These are phyloP conservation scores for Eucalyptus urophylla DNA, from an alignment of 345 rosid species.

Conservation along the genomic window DNA sequence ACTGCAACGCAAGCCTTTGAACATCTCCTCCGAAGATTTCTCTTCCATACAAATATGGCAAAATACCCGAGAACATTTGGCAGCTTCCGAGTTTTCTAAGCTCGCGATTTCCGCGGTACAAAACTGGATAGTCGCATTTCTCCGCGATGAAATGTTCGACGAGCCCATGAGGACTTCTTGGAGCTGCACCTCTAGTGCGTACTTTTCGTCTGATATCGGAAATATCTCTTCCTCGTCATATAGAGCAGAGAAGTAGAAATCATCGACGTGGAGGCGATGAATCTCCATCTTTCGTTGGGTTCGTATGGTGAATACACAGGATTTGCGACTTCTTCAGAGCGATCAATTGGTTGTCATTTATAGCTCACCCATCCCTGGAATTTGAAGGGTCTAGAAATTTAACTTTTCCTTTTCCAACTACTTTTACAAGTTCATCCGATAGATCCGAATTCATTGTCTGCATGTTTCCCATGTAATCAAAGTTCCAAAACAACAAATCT, in stretches of 20 bases:
- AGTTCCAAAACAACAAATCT: neutral
- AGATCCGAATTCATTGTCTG: neutral
- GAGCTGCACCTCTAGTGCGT: conserved; percentile 19
- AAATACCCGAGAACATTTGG: neutral
- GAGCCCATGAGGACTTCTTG: conserved; percentile 36
- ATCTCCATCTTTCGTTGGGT: neutral
- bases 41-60: conserved; percentile 25
- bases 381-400: neutral
- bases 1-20: neutral
- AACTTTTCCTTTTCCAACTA: neutral
- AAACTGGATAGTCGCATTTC: neutral
- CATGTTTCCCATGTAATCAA: neutral
- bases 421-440: neutral
- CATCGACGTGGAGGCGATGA: conserved; percentile 2
- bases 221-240: conserved; percentile 11
- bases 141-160: neutral
- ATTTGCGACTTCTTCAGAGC: neutral
- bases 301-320: neutral
- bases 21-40: conserved; percentile 5
- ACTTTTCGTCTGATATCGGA: conserved; percentile 34
- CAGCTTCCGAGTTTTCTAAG: neutral
- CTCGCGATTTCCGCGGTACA: neutral
- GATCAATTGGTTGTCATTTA: neutral
- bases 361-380: neutral
- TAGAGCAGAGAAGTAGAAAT: conserved; percentile 20